Evolutionary conservation across 2,329 filamentous ascomycete species (phyloP), one percentile per base, ranked within the genome.

Genomic region (Colletotrichum euphorbiae): DNA sequence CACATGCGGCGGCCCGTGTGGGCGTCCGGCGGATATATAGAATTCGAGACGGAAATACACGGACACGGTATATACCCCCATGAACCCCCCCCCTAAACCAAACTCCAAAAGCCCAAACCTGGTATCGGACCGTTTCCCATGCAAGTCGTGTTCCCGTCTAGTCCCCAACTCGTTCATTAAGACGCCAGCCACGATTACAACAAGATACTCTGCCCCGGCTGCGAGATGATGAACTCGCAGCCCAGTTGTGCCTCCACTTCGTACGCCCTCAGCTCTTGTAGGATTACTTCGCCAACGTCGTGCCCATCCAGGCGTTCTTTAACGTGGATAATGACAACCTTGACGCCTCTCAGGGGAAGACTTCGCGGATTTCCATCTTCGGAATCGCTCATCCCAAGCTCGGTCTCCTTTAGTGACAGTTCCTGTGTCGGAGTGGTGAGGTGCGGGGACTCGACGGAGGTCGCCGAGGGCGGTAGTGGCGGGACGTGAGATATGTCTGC

Each of bases 241-340:
- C 94, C 95, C 54, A 97, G 78, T 51, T 86, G 85, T 8, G 82
- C 85, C 12, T 88, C 87, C 60, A 83, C 80, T 69, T 94, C 93
- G 67, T 93, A 84, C 28, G 88, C 87, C 17, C 80, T 76, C 56
- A 98, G 79, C 77, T 98, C 89, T 68, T 82, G 75, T 21, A 96
- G 74, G 40, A 98, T 97, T 2, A 80, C 85, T 3, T 93, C 89
- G 0, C 80, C 40, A 83, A 86, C 2, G 86, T 88, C 54, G 81
- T 88, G 87, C 0, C 89, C 93, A 75, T 97, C 94, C 8, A 98
- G 81, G 21, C 87, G 91, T 71, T 98, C 95, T 77, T 99, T 99
- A 75, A 98, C 88, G 76, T 99, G 96, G 42, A 98, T 98, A 62
- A 98, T 89, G 56, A 98, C 90, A 1, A 99, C 83, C 70, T 89